Evolutionary conservation across 2,329 filamentous ascomycete species (phyloP), one percentile per base, ranked within the genome.

Genomic region (Tympanopsis confertula): DNA sequence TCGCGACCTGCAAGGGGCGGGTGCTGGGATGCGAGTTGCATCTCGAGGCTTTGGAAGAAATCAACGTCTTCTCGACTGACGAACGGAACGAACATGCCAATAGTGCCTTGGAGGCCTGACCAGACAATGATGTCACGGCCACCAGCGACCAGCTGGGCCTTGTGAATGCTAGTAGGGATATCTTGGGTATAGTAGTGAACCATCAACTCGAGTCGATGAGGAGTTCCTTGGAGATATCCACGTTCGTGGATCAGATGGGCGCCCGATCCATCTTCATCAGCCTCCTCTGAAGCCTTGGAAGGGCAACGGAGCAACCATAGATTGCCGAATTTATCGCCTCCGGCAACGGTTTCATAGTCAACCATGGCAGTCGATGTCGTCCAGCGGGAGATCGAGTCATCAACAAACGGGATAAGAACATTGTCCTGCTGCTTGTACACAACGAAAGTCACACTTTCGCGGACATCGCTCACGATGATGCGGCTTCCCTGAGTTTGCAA

Each of bases 311-410:
- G 70, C 33, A 98, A 74, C 80, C 87, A 98, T 13, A 98, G 62
- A 50, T 98, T 98, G 42, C 91, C 93, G 47, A 98, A 99, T 55
- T 95, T 96, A 64, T 99, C 91, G 24, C 89, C 89, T 24, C 89
- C 91, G 3, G 87, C 88, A 18, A 85, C 78, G 1, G 91, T 94
- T 56, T 98, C 91, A 58, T 98, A 99, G 60, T 99, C 91, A 2
- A 96, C 80, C 86, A 98, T 94, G 3, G 87, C 74, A 1, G 84
- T 82, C 47, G 84, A 84, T 1, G 86, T 94, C 1, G 86, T 94
- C 85, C 88, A 96, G 20, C 91, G 78, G 37, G 87, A 71, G 42
- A 95, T 73, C 5, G 80, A 82, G 55, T 99, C 91, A 53, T 98
- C 91, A 14, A 75, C 85, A 51, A 98, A 98, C 0, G 89, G 84